Percentiles rank a stretch among this genome's conserved stretches.
Evolutionary conservation across 192 early-diverging fungal genomes (phyloP).

Genomic region (Coemansia sp.): DNA sequence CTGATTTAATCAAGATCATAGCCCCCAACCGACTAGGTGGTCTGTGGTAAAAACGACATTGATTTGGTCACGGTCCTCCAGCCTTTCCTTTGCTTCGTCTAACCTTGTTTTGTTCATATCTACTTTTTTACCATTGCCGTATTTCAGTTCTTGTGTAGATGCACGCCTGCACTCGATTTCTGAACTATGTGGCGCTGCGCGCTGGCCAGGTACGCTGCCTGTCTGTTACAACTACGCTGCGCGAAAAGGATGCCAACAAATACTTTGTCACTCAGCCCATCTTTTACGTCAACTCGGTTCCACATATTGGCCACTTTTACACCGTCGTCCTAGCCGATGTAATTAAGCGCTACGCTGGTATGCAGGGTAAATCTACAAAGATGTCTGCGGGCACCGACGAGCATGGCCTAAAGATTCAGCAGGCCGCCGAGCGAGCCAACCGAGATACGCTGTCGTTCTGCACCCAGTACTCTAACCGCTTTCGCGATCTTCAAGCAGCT

Average conservation of each 20-base stretch:
- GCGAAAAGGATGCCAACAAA: conserved; percentile 18
- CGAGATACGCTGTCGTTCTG: conserved; percentile 75
- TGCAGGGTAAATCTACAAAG: conserved; percentile 64
- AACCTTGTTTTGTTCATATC: background rate
- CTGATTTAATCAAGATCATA: background rate
- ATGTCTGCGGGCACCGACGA: conserved; percentile 85
- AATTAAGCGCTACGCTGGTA: conserved; percentile 69
- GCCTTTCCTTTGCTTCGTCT: background rate
- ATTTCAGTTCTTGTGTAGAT: background rate
- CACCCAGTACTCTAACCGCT: conserved; percentile 63
- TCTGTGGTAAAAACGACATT: background rate
- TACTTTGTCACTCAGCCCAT: conserved; percentile 84
- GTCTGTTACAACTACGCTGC: background rate
- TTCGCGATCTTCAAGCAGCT: conserved; percentile 62
- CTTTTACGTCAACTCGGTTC: conserved; percentile 69
- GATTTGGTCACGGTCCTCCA: background rate
- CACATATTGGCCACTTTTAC: conserved; percentile 96
- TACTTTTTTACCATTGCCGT: background rate
- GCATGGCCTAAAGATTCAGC: conserved; percentile 96
- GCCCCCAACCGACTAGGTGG: background rate
- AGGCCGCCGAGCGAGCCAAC: conserved; percentile 71
- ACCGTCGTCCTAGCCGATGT: conserved; percentile 85
- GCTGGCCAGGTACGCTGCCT: background rate
- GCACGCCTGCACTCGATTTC: background rate
- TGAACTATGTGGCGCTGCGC: background rate